Evolutionary conservation across 768 basidiomycete genomes (phyloP), one percentile per base, ranked within the genome.

Genomic region (Russula compacta): DNA sequence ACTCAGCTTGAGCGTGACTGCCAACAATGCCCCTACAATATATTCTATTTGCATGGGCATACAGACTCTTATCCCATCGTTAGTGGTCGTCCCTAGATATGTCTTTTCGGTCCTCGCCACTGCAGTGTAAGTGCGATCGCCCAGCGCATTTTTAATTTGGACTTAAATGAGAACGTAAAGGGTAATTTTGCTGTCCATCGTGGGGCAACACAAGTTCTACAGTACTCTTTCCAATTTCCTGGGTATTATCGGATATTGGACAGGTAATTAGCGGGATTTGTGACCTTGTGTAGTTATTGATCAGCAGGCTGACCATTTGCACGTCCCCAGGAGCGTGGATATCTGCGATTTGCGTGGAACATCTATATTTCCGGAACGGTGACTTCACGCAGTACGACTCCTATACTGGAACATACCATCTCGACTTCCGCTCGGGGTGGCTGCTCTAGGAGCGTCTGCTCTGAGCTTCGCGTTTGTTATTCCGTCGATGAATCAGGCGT

Each of bases 21-120:
- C 82, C 4, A 94, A 93, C 73, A 86, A 89, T 48, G 87, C 89
- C 1, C 82, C 85, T 2, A 87, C 89, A 6, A 84, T 92, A 63
- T 97, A 97, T 71, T 89, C 86, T 47, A 81, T 87, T 59, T 82
- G 84, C 65, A 78, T 92, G 63, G 85, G 83, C 68, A 75, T 89
- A 62, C 90, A 92, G 68, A 77, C 86, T 1, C 77, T 85, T 66
- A 70, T 87, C 5, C 87, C 89, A 0, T 75, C 74, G 44, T 75
- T 84, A 36, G 74, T 78, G 14, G 73, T 69, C 60, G 77, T 89
- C 8, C 89, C 88, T 2, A 77, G 87, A 68, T 90, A 86, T 70
- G 73, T 89, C 12, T 84, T 92, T 69, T 79, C 82, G 6, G 66
- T 89, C 12, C 64, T 89, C 52, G 83, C 83, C 6, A 84, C 80